A percentile compares a stretch with the other conserved stretches of the same genome.
These are phyloP conservation scores for Xylariaceae sp. DNA, from an alignment of 2,329 filamentous ascomycete genomes.

Conservation along the genomic window DNA sequence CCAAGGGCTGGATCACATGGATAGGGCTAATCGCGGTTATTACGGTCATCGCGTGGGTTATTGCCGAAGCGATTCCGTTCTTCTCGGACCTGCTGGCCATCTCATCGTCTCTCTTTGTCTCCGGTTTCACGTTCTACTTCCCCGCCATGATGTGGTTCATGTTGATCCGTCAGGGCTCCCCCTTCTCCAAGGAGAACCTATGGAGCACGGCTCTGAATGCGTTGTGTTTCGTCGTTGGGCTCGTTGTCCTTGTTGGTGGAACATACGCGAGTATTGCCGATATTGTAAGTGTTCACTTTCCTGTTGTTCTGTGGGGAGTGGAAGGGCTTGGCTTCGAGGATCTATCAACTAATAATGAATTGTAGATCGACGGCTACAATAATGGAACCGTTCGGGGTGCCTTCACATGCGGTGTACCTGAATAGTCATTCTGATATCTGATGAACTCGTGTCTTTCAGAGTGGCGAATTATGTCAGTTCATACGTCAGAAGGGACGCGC, in stretches of 20 bases:
- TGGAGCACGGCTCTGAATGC: slow-evolving; percentile 33
- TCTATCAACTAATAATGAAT: slow-evolving; percentile 13
- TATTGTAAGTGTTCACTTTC: slow-evolving; percentile 39
- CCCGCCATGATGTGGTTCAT: slow-evolving; percentile 46
- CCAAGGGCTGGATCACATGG: slow-evolving; percentile 56
- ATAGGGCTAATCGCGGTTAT: slow-evolving; percentile 60
- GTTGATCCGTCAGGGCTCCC: slow-evolving; percentile 41
- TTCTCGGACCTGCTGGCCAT: slow-evolving; percentile 72
- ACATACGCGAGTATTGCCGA: slow-evolving; percentile 44
- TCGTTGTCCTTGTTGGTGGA: slow-evolving; percentile 42
- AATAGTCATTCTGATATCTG: slow-evolving; percentile 5
- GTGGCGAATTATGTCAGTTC: slow-evolving; percentile 10
- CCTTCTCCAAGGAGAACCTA: slow-evolving; percentile 40
- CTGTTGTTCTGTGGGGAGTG: background rate
- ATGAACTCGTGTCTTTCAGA: background rate
- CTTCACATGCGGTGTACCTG: slow-evolving; percentile 28
- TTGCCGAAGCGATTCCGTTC: slow-evolving; percentile 75
- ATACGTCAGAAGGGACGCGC: slow-evolving; percentile 9
- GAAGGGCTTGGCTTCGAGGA: background rate
- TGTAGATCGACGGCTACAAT: slow-evolving; percentile 36
- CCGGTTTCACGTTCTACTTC: slow-evolving; percentile 51
- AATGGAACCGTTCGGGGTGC: slow-evolving; percentile 35
- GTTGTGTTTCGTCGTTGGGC: slow-evolving; percentile 40
- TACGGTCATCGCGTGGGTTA: slow-evolving; percentile 72
- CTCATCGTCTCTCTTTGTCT: slow-evolving; percentile 58